Conservation (phyloP, 148 eudicot genomes). For the Silene conica region DNA sequence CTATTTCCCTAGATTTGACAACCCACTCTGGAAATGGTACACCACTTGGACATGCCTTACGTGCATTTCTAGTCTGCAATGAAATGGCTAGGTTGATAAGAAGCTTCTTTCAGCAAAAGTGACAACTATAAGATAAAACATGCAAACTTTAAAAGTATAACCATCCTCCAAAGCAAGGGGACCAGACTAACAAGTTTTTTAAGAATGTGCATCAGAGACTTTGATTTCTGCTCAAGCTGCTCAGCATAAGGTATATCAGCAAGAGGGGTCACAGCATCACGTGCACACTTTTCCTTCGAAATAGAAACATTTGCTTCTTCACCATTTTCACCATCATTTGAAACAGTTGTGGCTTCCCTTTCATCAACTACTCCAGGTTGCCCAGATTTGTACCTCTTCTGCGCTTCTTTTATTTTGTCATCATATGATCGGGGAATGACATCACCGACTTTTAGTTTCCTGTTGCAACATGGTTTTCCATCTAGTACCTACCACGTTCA, state of each 20-base stretch:
- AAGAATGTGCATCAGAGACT: constrained; percentile 52
- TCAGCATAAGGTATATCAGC: constrained; percentile 75
- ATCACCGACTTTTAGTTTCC: constrained; percentile 65
- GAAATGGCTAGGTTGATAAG: constrained; percentile 21
- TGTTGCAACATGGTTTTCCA: constrained; percentile 59
- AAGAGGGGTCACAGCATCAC: constrained; percentile 89
- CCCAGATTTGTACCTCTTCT: constrained; percentile 21
- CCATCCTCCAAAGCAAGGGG: neutral
- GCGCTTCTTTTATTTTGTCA: constrained; percentile 39
- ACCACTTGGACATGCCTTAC: constrained; percentile 83
- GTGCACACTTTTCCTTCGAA: constrained; percentile 56
- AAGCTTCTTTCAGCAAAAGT: neutral
- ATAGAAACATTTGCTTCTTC: constrained; percentile 38
- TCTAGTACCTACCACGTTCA: constrained; percentile 54
- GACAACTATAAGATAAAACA: neutral
- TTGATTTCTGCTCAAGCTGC: constrained; percentile 85
- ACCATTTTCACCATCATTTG: constrained; percentile 36
- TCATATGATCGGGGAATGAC: constrained; percentile 67
- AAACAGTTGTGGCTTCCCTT: constrained; percentile 20
- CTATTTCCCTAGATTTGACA: constrained; percentile 77
- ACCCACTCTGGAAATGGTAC: constrained; percentile 80
- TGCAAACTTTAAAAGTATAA: neutral
- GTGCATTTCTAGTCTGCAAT: constrained; percentile 76
- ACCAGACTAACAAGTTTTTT: constrained; percentile 66
- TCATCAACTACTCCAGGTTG: constrained; percentile 29